These are phyloP conservation scores for Mycosphaerella sp. DNA, from an alignment of 2,329 filamentous ascomycete species.

Conservation along the genomic window DNA sequence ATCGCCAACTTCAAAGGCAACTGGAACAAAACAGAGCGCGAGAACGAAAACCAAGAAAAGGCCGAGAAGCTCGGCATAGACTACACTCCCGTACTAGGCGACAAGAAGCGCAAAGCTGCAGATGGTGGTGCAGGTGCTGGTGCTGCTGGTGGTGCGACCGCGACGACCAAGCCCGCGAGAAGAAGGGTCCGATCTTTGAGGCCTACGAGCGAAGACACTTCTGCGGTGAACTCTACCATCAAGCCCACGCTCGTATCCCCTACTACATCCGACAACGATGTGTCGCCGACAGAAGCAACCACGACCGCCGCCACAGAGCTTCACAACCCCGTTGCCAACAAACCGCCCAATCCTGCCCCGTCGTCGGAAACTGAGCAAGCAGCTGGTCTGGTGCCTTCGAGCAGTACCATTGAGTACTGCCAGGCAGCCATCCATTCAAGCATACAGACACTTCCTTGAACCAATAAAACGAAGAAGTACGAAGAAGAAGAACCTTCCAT, in stretches of 20 bases:
- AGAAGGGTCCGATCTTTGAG: not conserved
- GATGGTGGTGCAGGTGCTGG: not conserved
- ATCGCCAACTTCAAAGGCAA: conserved; percentile 18
- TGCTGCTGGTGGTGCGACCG: not conserved
- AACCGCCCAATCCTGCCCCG: too few relatives aligned
- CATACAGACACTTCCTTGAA: too few relatives aligned
- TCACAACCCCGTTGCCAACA: too few relatives aligned
- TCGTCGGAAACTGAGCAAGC: too few relatives aligned
- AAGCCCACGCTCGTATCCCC: not conserved
- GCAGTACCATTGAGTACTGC: too few relatives aligned
- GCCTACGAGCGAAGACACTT: not conserved
- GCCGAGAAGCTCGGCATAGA: conserved; percentile 6
- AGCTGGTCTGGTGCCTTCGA: too few relatives aligned
- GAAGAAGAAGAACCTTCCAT: too few relatives aligned
- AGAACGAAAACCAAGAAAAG: conserved; percentile 10
- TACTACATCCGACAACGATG: not conserved
- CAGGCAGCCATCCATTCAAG: too few relatives aligned
- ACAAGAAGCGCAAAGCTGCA: conserved; percentile 14
- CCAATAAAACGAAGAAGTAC: too few relatives aligned
- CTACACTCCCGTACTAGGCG: conserved; percentile 13
- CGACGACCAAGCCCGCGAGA: not conserved
- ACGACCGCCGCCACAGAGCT: too few relatives aligned
- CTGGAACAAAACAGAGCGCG: conserved; percentile 12
- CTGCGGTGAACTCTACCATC: not conserved
- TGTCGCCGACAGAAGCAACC: too few relatives aligned